Conservation (phyloP, 192 early-diverging fungal species). For the Dispira simplex region DNA sequence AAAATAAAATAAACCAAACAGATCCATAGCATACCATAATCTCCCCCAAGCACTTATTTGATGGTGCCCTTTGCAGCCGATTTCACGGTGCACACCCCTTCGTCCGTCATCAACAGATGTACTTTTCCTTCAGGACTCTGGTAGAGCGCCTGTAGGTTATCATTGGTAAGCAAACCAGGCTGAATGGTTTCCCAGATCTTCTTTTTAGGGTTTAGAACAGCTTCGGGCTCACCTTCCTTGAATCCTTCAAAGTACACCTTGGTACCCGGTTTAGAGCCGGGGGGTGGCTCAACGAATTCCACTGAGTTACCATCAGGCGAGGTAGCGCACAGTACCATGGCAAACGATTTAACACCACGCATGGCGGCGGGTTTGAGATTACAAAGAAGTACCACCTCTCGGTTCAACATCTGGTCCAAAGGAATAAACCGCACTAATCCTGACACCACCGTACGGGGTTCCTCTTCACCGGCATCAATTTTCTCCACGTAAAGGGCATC, state of each 20-base stretch:
- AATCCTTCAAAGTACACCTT: conserved; percentile 82
- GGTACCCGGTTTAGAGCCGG: conserved; percentile 74
- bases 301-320: conserved; percentile 68
- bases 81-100: conserved; percentile 38
- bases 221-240: conserved; percentile 71
- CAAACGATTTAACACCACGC: conserved; percentile 89
- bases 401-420: conserved; percentile 71
- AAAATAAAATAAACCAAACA: no score
- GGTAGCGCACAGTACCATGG: conserved; percentile 92
- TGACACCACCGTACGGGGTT: conserved; percentile 76
- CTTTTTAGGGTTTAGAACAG: conserved; percentile 92
- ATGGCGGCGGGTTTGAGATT: conserved; percentile 92
- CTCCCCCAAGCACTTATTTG: conserved; percentile 30
- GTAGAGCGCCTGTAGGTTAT: conserved; percentile 48
- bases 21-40: no score
- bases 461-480: conserved; percentile 78
- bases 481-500: conserved; percentile 93
- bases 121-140: conserved; percentile 33
- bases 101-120: conserved; percentile 24
- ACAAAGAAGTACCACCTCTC: conserved; percentile 57
- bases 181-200: conserved; percentile 97
- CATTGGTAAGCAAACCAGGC: conserved; percentile 63
- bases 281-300: conserved; percentile 82
- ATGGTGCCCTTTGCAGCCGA: conserved; percentile 50
- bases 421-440: conserved; percentile 88